These are phyloP conservation scores for Mycena capillaripes DNA, from an alignment of 768 basidiomycete species.

Conservation along the genomic window DNA sequence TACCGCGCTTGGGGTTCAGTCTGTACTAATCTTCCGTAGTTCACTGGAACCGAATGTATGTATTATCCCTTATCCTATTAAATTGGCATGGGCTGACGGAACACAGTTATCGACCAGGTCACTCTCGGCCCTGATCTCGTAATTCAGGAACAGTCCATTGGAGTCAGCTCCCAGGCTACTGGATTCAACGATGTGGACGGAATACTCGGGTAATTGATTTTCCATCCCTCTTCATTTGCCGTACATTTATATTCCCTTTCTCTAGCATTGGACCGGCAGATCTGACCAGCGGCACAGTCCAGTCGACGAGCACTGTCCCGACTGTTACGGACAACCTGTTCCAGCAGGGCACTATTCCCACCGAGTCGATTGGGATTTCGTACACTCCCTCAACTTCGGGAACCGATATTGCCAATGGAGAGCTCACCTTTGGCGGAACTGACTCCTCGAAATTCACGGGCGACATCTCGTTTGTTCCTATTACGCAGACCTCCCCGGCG, in stretches of 20 bases:
- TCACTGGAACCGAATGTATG: constrained; percentile 68
- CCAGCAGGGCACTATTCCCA: constrained; percentile 59
- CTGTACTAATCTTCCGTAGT: constrained; percentile 32
- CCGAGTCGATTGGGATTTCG: constrained; percentile 64
- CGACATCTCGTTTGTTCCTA: constrained; percentile 52
- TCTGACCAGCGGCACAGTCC: constrained; percentile 60
- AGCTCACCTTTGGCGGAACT: constrained; percentile 68
- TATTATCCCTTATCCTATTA: background rate
- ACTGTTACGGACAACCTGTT: constrained; percentile 72
- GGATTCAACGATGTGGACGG: constrained; percentile 66
- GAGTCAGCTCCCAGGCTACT: constrained; percentile 56
- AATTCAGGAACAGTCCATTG: constrained; percentile 63
- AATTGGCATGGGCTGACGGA: background rate
- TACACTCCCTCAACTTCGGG: constrained; percentile 61
- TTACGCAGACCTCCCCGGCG: constrained; percentile 62
- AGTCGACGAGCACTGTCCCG: constrained; percentile 54
- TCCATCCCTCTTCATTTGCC: background rate
- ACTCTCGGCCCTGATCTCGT: constrained; percentile 56
- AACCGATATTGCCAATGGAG: constrained; percentile 58
- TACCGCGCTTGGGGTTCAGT: background rate
- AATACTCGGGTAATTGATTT: constrained; percentile 57
- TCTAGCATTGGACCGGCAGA: constrained; percentile 66
- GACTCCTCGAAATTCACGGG: constrained; percentile 61
- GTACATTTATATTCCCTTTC: background rate
- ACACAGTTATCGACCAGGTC: constrained; percentile 62